Conservation (phyloP, 192 early-diverging fungal genomes). For the Linnemannia schmuckeri region DNA sequence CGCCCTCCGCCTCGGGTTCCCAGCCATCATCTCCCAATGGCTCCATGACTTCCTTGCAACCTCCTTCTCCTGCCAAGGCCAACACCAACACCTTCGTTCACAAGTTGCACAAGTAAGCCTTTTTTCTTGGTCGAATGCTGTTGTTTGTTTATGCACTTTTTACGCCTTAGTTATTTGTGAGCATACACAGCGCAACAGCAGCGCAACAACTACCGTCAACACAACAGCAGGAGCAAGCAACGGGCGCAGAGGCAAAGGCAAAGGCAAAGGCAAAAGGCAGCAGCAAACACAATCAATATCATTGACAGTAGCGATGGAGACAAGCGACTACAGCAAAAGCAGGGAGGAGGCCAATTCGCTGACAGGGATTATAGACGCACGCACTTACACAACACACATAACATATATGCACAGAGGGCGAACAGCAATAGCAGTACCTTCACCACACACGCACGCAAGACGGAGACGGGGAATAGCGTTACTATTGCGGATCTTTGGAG, state of each 20-base stretch:
- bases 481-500: neutral
- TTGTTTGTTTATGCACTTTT: slow-evolving; percentile 2
- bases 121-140: neutral
- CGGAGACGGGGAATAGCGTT: neutral
- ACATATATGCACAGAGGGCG: neutral
- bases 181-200: neutral
- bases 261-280: neutral
- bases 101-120: slow-evolving; percentile 68
- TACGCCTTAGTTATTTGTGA: neutral
- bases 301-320: neutral
- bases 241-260: neutral
- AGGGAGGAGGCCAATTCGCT: neutral
- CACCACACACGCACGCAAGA: neutral
- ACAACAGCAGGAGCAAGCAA: neutral
- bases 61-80: slow-evolving; percentile 60
- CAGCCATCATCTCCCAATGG: slow-evolving; percentile 51
- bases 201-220: neutral
- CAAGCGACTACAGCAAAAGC: neutral
- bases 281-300: neutral
- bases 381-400: neutral
- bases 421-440: neutral
- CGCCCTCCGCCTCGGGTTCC: slow-evolving; percentile 53
- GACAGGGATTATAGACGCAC: neutral
- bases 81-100: slow-evolving; percentile 71
- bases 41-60: slow-evolving; percentile 58